Evolutionary conservation across 306 rosid genomes (phyloP).

Genomic region (Malus orientalis): DNA sequence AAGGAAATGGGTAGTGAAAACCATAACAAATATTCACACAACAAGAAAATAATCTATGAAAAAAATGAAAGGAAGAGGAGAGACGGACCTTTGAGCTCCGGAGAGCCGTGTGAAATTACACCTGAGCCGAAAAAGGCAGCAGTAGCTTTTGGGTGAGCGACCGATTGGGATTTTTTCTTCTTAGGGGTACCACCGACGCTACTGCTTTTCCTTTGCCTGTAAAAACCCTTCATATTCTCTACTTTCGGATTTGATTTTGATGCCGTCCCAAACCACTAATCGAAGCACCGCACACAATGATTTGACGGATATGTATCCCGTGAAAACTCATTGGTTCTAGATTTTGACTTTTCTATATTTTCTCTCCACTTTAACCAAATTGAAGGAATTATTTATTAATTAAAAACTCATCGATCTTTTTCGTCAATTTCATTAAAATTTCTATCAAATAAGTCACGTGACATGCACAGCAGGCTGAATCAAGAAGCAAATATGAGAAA

Average conservation of each 20-base stretch:
- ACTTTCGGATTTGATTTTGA: slow-evolving; percentile 2
- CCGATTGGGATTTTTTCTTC: slow-evolving; percentile 7
- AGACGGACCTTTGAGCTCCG: slow-evolving; percentile 33
- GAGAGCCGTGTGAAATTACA: slow-evolving; percentile 20
- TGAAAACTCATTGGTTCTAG: no score
- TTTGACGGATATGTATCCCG: no score
- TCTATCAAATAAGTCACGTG: no score
- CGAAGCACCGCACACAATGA: slow-evolving; percentile 33
- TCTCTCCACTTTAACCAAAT: no score
- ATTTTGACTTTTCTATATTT: no score
- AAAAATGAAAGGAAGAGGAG: not conserved
- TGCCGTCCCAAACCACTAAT: slow-evolving; percentile 24
- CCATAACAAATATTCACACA: not conserved
- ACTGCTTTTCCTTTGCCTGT: slow-evolving; percentile 43
- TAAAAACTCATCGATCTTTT: rapidly evolving
- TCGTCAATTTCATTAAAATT: rapidly evolving
- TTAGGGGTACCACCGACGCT: not conserved
- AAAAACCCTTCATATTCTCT: slow-evolving; percentile 43
- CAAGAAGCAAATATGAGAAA: no score
- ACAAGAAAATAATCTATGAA: not conserved
- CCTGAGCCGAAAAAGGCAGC: slow-evolving; percentile 26
- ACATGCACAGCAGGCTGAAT: no score
- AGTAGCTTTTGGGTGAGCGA: not conserved
- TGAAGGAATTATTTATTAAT: no score
- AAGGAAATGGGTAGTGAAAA: not conserved